phyloP scores from a whole-genome alignment of 768 basidiomycete species.

The Pulveroboletus frians region DNA sequence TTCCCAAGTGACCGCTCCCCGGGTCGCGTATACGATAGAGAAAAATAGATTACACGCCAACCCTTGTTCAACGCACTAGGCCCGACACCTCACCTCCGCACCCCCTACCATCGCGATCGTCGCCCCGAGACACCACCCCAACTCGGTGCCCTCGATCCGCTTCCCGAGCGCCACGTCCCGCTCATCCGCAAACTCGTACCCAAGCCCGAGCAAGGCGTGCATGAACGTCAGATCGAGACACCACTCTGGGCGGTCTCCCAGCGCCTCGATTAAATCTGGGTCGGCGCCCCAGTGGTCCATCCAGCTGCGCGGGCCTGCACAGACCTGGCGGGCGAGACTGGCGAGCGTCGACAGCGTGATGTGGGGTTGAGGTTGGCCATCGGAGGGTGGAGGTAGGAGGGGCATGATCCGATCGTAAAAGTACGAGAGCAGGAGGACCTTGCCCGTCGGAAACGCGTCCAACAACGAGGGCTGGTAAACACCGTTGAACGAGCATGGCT shows the following conservation, averaged over 20 bases:
- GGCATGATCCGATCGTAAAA: constrained; percentile 94
- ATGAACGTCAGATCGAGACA: constrained; percentile 96
- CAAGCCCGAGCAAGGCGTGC: constrained; percentile 79
- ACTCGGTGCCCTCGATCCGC: constrained; percentile 81
- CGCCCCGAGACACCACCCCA: constrained; percentile 92
- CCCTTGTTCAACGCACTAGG: constrained; percentile 14
- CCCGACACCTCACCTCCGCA: constrained; percentile 51
- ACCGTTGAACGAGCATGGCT: constrained; percentile 96
- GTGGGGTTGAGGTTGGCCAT: constrained; percentile 18
- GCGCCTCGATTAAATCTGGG: constrained; percentile 54
- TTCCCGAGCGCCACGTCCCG: constrained; percentile 78
- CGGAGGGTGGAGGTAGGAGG: constrained; percentile 42
- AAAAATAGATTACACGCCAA: too few species aligned
- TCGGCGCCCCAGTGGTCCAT: constrained; percentile 40
- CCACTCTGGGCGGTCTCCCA: constrained; percentile 84
- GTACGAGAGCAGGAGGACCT: constrained; percentile 90
- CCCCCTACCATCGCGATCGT: constrained; percentile 69
- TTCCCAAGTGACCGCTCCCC: too few species aligned
- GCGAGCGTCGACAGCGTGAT: constrained; percentile 57
- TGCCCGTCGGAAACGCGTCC: constrained; percentile 82
- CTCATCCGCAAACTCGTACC: constrained; percentile 79
- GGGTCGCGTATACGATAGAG: too few species aligned
- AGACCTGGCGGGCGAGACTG: constrained; percentile 64
- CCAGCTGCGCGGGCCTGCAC: constrained; percentile 65
- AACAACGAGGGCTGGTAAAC: constrained; percentile 93